Base-by-base conservation (phyloP, 2,329 filamentous ascomycete species). In the Aspergillus versicolor region DNA sequence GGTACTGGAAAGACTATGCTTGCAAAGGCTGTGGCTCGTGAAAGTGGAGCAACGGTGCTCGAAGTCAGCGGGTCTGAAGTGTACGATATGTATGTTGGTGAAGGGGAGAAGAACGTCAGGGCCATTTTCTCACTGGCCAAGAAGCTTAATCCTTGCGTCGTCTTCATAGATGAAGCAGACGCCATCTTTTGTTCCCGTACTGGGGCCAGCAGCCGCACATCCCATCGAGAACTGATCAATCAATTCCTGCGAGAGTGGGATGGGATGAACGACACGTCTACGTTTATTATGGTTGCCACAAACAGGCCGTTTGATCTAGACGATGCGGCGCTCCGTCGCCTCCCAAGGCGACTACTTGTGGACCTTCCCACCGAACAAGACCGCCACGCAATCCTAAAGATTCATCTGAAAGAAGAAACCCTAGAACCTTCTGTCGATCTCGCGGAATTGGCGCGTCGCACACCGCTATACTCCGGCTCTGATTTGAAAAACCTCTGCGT, bases 191-290 rank as follows among this genome's bases (percentile, higher is more conserved):
- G 90, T 24, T 88, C 89, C 15, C 86, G 94, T 54, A 84, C 84
- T 40, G 69, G 74, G 34, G 81, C 82, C 22, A 82, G 83, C 58
- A 87, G 85, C 64, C 82, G 90, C 30, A 84, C 85, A 5, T 87
- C 84, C 2, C 90, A 95, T 65, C 86, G 92, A 49, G 93, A 97
- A 72, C 88, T 94, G 54, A 92, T 97, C 73, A 99, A 97, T 70
- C 93, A 99, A 75, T 97, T 97, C 73, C 79, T 99, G 49, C 89
- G 92, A 53, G 93, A 97, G 73, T 97, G 93, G 94, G 94, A 97
- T 66, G 94, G 94, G 11, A 88, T 97, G 80, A 89, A 90, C 65
- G 81, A 86, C 57, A 84, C 87, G 46, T 89, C 89, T 17, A 91
- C 93, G 3, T 97, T 99, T 72, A 93, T 99, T 73, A 97, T 99